Evolutionary conservation across 2,329 filamentous ascomycete species (phyloP), one percentile per base, ranked within the genome.

Genomic region (Neonectria ditissima): DNA sequence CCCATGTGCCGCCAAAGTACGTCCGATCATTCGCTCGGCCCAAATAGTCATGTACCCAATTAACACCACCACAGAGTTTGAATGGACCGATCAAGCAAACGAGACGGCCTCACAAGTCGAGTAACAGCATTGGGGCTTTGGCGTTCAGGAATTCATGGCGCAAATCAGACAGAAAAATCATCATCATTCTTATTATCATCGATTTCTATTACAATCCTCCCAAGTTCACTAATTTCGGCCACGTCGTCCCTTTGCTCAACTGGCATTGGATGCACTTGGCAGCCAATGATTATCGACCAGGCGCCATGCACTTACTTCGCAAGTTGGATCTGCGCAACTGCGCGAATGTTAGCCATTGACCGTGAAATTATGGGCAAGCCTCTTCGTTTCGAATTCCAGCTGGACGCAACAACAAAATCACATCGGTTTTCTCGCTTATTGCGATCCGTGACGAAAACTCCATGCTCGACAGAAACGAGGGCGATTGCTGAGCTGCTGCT

Each of bases 1-100:
- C 96, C 96, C 28, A 98, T 99, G 96, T 99, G 96, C 77, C 89
- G 96, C 70, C 96, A 98, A 80, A 93, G 93, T 96, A 86, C 73
- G 84, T 74, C 30, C 34, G 5, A 14, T 14, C 63, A 50, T 41
- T 5, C 16, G 13, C 22, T 48, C n/a, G 47, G 24, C 8, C 13
- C 22, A 24, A 24, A 14, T 8, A 41, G 22, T 43, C 30, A 48
- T 22, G 28, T 47, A 13, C 30, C 55, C 51, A 34, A 57, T 58
- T 64, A 32, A 71, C 56, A 32, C 68, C 28, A 28, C 57, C 24
- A 11, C 55, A 82, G 80, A 77, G 28, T 82, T 82, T 59, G 80
- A 81, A 69, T 82, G 80, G 80, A 72, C 69, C 24, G 78, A 80
- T 26, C 78, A 80, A 60, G 55, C 68, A 34, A 77, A 78, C 41